phyloP scores from a whole-genome alignment of 805 yeast genomes.

The Lipomyces yamadae region DNA sequence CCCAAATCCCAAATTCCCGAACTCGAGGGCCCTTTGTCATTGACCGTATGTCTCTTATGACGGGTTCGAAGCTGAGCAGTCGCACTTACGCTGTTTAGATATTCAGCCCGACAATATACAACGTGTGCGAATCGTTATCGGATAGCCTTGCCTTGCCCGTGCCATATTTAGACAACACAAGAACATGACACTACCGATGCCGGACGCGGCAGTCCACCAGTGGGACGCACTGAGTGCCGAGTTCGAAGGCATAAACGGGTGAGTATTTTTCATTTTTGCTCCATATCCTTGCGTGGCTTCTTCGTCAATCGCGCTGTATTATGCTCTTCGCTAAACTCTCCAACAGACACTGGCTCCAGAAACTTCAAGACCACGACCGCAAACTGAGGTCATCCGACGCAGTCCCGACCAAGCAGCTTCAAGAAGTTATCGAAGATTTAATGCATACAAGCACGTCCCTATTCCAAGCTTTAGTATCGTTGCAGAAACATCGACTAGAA shows the following conservation, averaged over 20 bases:
- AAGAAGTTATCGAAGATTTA: constrained; percentile 20
- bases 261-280: neutral
- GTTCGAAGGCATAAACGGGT: constrained; percentile 31
- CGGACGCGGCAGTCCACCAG: constrained; percentile 15
- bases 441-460: constrained; percentile 27
- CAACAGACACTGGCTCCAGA: constrained; percentile 27
- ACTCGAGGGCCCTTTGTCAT: too few relatives aligned
- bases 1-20: too few relatives aligned
- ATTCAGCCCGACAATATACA: neutral
- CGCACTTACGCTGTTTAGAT: neutral
- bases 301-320: neutral
- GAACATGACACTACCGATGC: constrained; percentile 20
- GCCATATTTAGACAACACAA: neutral
- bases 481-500: constrained; percentile 32
- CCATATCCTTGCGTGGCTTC: too few relatives aligned
- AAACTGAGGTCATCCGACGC: constrained; percentile 27
- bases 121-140: neutral
- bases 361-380: constrained; percentile 1
- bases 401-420: constrained; percentile 20
- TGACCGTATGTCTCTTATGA: neutral
- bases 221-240: constrained; percentile 31
- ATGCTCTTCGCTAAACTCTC: neutral
- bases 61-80: neutral
- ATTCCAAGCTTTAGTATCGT: constrained; percentile 26
- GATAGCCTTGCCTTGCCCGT: neutral